These are phyloP conservation scores for Eimeria maxima DNA, from an alignment of 169 alveolate genomes.

Conservation along the genomic window DNA sequence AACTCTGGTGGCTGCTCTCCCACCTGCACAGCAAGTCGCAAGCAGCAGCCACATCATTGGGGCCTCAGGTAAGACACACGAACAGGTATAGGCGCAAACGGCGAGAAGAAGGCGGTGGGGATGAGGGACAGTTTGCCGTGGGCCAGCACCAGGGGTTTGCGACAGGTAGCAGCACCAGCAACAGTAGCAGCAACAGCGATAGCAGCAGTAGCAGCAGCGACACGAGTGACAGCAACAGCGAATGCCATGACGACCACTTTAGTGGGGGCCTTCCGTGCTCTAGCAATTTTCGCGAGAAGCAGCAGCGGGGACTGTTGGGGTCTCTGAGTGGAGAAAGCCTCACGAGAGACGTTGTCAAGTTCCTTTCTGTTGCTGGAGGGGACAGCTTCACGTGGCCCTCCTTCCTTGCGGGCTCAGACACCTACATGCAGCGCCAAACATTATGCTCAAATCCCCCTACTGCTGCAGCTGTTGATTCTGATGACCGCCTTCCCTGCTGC, in stretches of 20 bases:
- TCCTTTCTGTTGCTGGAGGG: slow-evolving; percentile 43
- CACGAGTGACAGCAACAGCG: slow-evolving; percentile 27
- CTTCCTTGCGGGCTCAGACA: slow-evolving; percentile 54
- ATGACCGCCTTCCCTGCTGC: not conserved
- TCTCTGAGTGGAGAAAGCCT: slow-evolving; percentile 3
- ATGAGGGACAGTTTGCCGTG: not conserved
- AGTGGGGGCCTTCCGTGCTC: not conserved
- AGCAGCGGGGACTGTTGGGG: not conserved
- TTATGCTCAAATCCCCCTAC: not conserved
- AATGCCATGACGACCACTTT: not conserved
- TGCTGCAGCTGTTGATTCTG: slow-evolving; percentile 11
- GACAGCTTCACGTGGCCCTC: slow-evolving; percentile 61
- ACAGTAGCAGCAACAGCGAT: slow-evolving; percentile 22
- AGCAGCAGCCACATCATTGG: slow-evolving; percentile 32
- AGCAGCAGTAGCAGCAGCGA: slow-evolving; percentile 45
- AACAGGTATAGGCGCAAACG: not conserved
- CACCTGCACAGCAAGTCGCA: slow-evolving; percentile 49
- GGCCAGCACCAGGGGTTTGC: not conserved
- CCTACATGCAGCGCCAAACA: slow-evolving; percentile 41
- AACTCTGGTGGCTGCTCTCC: slow-evolving; percentile 82
- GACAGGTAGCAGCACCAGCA: slow-evolving; percentile 14
- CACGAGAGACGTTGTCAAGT: not conserved
- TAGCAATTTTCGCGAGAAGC: slow-evolving; percentile 43
- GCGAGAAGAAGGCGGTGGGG: not conserved
- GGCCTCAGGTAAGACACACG: not conserved